phyloP scores from a whole-genome alignment of 352 stramenopile genomes.

The Phytophthora pseudosyringae region DNA sequence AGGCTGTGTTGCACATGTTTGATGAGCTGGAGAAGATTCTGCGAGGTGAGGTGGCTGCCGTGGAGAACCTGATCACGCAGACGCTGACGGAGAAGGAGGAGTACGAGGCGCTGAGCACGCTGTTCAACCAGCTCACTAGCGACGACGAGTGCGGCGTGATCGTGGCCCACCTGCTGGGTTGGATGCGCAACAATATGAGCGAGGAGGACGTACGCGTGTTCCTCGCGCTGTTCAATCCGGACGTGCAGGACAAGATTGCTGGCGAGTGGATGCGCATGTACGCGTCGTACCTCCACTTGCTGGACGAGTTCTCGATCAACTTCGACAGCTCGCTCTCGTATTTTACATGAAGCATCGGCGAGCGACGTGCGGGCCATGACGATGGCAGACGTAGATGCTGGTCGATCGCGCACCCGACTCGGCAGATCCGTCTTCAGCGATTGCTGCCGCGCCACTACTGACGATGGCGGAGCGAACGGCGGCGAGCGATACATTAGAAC shows the following conservation, averaged over 20 bases:
- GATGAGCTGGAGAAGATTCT: constrained; percentile 62
- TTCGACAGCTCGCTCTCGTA: constrained; percentile 66
- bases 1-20: constrained; percentile 54
- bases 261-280: constrained; percentile 80
- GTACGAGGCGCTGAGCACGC: constrained; percentile 63
- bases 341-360: constrained; percentile 54
- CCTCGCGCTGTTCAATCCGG: constrained; percentile 53
- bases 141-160: constrained; percentile 60
- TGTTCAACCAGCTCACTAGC: constrained; percentile 67
- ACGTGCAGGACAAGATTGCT: constrained; percentile 61
- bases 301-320: constrained; percentile 73
- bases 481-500: constrained; percentile 19
- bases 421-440: constrained; percentile 1
- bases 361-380: constrained; percentile 5
- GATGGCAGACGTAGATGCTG: constrained; percentile 9
- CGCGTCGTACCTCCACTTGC: constrained; percentile 61
- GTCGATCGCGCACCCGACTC: background rate
- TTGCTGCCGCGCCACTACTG: background rate
- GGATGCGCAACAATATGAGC: constrained; percentile 66
- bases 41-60: constrained; percentile 53
- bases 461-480: background rate
- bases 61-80: constrained; percentile 60
- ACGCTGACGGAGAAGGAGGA: constrained; percentile 59
- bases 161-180: constrained; percentile 68
- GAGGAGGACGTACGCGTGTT: constrained; percentile 60